Evolutionary conservation across 805 yeast species (phyloP), one percentile per base, ranked within the genome.

Genomic region (Candida pini): DNA sequence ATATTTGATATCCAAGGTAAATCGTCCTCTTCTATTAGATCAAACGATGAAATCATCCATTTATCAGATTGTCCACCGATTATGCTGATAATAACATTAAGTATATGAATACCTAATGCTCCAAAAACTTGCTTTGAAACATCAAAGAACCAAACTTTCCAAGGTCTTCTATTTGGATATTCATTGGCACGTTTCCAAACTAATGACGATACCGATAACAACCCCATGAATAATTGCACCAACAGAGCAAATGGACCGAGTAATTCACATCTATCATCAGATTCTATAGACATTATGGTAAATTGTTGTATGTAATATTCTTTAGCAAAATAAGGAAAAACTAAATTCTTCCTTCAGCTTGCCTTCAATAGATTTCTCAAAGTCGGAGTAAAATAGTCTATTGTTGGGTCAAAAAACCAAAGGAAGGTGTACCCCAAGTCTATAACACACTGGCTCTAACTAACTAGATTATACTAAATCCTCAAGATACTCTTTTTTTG

Each of bases 61-160:
- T 43, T 36, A 31, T 54, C 51, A 4, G 51, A 38, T 13, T 43
- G 30, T 1, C 63, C 66, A 38, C 75, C 71, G 16, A 86, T 38
- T 6, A 87, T 71, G 25, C 96, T 81, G 28, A 86, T 62, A 10
- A 76, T 56, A 8, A 90, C 68, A 49, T 90, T 90, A 51, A 89
- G 62, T 7, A 82, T 64, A 54, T 90, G 98, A 2, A 90, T 73
- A 2, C 89, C 86, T 18, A 84, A 57, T 0, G 97, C 87, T 0
- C 97, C 98, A 16, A 86, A 62, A 1, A 90, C 69, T 55, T 90
- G 98, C 53, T 92, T 90, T 13, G 85, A 73, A 1, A 90, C 95
- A 54, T 90, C 98, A 51, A 76, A 89, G 13, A 72, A 51, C 97
- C 97, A 90, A 9, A 89, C 79, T 26, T 73, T 71, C 85, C 95